Conservation (phyloP, 2,329 filamentous ascomycete genomes). For the Penicillium sp. region DNA sequence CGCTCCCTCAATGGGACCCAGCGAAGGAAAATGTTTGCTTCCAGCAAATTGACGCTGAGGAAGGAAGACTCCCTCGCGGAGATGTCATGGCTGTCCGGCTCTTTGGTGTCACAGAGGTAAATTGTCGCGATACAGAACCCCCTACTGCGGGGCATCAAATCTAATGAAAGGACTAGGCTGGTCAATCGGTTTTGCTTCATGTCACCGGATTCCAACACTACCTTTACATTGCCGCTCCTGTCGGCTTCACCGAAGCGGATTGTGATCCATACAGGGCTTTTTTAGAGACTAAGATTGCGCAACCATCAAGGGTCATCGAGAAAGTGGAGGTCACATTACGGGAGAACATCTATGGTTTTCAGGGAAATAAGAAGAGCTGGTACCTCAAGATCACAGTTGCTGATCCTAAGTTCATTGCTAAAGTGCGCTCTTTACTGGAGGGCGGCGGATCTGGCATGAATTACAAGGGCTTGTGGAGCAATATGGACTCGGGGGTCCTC, state of each 20-base stretch:
- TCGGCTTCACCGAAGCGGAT: constrained; percentile 76
- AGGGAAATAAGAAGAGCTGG: constrained; percentile 86
- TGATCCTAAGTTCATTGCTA: constrained; percentile 80
- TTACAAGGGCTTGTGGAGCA: constrained; percentile 87
- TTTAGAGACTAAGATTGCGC: constrained; percentile 75
- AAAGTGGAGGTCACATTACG: constrained; percentile 79
- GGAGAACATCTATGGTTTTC: constrained; percentile 91
- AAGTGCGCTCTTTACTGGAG: constrained; percentile 74
- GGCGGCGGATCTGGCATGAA: constrained; percentile 66
- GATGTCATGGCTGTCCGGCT: constrained; percentile 80
- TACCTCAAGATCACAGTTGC: constrained; percentile 93
- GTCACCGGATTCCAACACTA: constrained; percentile 97
- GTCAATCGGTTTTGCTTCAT: constrained; percentile 91
- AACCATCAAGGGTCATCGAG: constrained; percentile 71
- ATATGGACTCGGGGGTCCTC: constrained; percentile 67
- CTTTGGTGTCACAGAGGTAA: constrained; percentile 84
- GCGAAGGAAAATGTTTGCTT: constrained; percentile 74
- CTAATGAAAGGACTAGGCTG: constrained; percentile 47
- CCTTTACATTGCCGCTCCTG: constrained; percentile 85
- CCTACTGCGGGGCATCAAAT: background rate
- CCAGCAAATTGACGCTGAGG: constrained; percentile 93
- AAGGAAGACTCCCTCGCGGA: constrained; percentile 72
- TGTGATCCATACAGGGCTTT: constrained; percentile 76
- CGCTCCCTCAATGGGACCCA: constrained; percentile 61
- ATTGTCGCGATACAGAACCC: background rate